Evolutionary conservation across 1,139 yeast genomes (phyloP).

Genomic region (Trichomonascaceae sp.): DNA sequence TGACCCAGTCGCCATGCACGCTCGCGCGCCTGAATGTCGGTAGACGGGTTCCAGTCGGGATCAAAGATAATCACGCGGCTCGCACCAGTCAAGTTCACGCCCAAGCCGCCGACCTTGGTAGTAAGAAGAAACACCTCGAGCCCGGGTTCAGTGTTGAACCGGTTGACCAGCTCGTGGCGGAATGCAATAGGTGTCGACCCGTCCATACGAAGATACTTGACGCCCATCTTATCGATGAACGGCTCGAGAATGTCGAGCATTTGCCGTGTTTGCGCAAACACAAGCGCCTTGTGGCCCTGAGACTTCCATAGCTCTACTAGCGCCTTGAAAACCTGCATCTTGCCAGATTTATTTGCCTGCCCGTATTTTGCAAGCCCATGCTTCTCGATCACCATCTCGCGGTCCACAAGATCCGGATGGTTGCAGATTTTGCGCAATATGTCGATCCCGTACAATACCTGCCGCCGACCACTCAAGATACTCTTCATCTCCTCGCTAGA

Average conservation of each 20-base stretch:
- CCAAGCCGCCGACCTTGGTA: constrained; percentile 92
- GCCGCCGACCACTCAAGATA: constrained; percentile 63
- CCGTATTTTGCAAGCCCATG: constrained; percentile 44
- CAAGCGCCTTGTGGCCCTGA: constrained; percentile 64
- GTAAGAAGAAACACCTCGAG: constrained; percentile 66
- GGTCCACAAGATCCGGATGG: constrained; percentile 79
- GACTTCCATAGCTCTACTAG: constrained; percentile 62
- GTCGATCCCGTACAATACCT: constrained; percentile 83
- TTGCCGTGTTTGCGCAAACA: constrained; percentile 86
- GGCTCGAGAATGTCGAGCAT: constrained; percentile 80
- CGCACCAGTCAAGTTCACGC: constrained; percentile 90
- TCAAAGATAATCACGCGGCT: constrained; percentile 87
- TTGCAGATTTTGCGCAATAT: constrained; percentile 82
- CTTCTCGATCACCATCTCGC: constrained; percentile 31
- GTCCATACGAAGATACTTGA: constrained; percentile 74
- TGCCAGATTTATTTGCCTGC: constrained; percentile 64
- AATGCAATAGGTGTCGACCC: constrained; percentile 75
- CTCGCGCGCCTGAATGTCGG: constrained; percentile 93
- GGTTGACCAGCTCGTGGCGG: constrained; percentile 70
- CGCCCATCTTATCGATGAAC: constrained; percentile 31
- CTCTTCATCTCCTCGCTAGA: constrained; percentile 64
- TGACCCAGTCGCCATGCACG: constrained; percentile 97
- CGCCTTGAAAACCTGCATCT: constrained; percentile 77
- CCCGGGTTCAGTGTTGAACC: constrained; percentile 49
- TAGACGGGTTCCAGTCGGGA: constrained; percentile 98